Conservation (phyloP, 2,329 filamentous ascomycete species). For the Exophiala phaeomuriformis region DNA sequence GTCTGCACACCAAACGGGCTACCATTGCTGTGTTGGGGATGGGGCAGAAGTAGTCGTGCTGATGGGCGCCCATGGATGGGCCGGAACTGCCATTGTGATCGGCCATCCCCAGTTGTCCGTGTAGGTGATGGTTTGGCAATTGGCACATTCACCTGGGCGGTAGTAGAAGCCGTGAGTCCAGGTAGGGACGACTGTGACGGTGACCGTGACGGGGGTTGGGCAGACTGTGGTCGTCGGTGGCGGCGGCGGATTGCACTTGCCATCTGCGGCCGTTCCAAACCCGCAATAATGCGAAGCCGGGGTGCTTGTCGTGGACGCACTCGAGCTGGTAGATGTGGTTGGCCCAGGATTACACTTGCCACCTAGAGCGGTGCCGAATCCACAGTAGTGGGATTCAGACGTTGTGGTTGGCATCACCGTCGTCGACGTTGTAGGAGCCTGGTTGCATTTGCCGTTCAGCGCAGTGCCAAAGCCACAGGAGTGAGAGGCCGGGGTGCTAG, state of each 20-base stretch:
- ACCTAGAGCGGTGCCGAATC: conserved; percentile 12
- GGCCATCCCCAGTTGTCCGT: conserved; percentile 27
- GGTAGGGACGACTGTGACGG: conserved; percentile 11
- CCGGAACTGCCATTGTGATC: conserved; percentile 29
- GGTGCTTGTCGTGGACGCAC: not conserved
- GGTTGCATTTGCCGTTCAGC: conserved; percentile 1
- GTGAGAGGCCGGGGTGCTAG: conserved; percentile 3
- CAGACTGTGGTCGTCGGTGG: conserved; percentile 6
- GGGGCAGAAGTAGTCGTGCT: not conserved
- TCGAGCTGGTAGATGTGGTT: not conserved
- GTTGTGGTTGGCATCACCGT: conserved; percentile 4
- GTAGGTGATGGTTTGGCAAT: conserved; percentile 29
- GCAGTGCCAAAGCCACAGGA: conserved; percentile 1
- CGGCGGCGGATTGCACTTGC: conserved; percentile 10
- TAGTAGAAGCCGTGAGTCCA: conserved; percentile 12
- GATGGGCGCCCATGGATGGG: not conserved
- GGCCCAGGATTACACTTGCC: conserved; percentile 13
- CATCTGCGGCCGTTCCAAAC: conserved; percentile 11
- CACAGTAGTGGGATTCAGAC: conserved; percentile 11
- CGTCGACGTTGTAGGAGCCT: conserved; percentile 6
- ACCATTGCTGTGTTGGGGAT: not conserved
- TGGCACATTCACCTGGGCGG: conserved; percentile 17
- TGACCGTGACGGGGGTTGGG: conserved; percentile 9
- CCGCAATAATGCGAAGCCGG: conserved; percentile 12
- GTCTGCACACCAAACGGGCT: not conserved